Percentiles rank a stretch among this genome's conserved stretches.
These are phyloP conservation scores for Neonectria faginata DNA, from an alignment of 2,329 filamentous ascomycete species.

Conservation along the genomic window DNA sequence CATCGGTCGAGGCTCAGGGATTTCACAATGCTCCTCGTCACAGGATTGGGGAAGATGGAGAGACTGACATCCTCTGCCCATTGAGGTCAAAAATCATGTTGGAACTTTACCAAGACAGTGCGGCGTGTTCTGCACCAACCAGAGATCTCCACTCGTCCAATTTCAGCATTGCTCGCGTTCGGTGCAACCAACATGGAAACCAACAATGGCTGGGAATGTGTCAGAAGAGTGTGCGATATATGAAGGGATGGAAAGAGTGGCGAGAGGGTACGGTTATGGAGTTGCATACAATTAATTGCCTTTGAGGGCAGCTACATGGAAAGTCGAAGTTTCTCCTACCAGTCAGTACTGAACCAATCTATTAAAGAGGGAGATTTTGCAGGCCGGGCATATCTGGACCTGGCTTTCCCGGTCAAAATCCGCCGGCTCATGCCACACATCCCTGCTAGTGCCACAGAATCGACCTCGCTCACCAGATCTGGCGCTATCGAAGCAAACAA, in stretches of 20 bases:
- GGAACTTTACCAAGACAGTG: constrained; percentile 20
- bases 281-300: background rate
- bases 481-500: constrained; percentile 12
- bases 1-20: too few species aligned
- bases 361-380: too few species aligned
- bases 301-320: background rate
- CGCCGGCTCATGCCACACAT: background rate
- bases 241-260: background rate
- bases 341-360: too few species aligned
- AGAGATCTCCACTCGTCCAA: background rate
- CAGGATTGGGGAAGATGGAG: too few species aligned
- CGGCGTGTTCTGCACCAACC: constrained; percentile 2
- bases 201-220: background rate
- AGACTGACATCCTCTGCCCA: too few species aligned
- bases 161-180: background rate
- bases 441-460: constrained; percentile 18
- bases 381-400: background rate
- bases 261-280: background rate
- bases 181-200: background rate
- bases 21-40: background rate
- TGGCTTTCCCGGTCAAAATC: background rate
- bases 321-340: too few species aligned
- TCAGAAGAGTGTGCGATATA: background rate
- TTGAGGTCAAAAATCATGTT: too few species aligned
- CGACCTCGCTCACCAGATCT: constrained; percentile 7